Percentiles rank a stretch among this genome's conserved stretches.
Conservation (phyloP, 768 basidiomycete species). For the Collybia sp. region DNA sequence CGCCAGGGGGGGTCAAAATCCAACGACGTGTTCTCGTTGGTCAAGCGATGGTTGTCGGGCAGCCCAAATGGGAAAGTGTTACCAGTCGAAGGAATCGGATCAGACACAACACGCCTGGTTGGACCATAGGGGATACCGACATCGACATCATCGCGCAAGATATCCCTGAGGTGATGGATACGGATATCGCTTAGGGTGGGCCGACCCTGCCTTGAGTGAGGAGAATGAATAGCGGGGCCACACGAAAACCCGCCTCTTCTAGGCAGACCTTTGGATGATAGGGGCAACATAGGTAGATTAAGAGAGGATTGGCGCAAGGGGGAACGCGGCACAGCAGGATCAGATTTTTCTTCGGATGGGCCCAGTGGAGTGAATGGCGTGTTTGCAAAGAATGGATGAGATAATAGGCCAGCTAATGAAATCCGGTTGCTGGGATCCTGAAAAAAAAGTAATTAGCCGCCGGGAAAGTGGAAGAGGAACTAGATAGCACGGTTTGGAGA, state of each 20-base stretch:
- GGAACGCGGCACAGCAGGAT: neutral
- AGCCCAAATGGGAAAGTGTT: neutral
- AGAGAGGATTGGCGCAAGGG: too few species aligned
- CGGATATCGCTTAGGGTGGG: conserved; percentile 13
- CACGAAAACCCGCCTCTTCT: neutral
- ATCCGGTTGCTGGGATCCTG: conserved; percentile 23
- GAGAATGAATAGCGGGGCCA: conserved; percentile 1
- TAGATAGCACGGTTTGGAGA: conserved; percentile 22
- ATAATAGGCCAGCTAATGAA: conserved; percentile 15
- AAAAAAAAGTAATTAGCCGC: neutral
- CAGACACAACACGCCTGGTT: conserved; percentile 26
- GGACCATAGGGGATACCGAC: neutral
- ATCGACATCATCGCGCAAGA: conserved; percentile 12
- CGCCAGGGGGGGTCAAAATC: too few species aligned
- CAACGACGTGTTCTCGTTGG: too few species aligned
- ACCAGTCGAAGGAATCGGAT: conserved; percentile 12
- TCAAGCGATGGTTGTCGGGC: neutral
- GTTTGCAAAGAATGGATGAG: conserved; percentile 25
- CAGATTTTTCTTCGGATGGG: conserved; percentile 6
- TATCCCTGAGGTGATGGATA: conserved; percentile 15
- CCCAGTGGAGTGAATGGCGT: neutral
- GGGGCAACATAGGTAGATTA: too few species aligned
- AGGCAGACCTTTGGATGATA: too few species aligned
- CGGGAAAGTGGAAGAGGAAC: conserved; percentile 7
- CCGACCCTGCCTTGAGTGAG: conserved; percentile 6